phyloP scores from a whole-genome alignment of 2,329 filamentous ascomycete species.

The Fusarium citri region DNA sequence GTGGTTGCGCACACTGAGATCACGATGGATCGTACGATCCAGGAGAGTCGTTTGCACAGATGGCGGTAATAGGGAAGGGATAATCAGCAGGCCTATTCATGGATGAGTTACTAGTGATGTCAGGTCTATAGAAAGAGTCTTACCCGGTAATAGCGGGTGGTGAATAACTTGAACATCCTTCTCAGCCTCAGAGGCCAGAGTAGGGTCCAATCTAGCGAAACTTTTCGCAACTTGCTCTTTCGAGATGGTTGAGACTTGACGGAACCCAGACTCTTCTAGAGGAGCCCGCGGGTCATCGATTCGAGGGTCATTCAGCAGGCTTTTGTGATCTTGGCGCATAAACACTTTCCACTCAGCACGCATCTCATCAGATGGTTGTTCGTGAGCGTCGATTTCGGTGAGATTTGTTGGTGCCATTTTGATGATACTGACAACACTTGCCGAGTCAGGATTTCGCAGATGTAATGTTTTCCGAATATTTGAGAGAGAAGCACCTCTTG shows the following conservation, averaged over 20 bases:
- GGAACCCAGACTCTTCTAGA: constrained; percentile 58
- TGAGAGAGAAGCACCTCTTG: not conserved
- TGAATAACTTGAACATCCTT: constrained; percentile 67
- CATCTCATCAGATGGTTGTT: constrained; percentile 78
- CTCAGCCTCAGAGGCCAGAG: constrained; percentile 48
- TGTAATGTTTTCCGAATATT: not conserved
- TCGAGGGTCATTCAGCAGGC: constrained; percentile 64
- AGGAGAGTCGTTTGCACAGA: constrained; percentile 76
- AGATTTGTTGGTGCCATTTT: constrained; percentile 46
- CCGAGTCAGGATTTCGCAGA: not conserved
- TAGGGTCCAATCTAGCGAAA: constrained; percentile 56
- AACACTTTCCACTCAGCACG: constrained; percentile 80
- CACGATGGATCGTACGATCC: constrained; percentile 78
- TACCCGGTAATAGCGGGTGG: constrained; percentile 76
- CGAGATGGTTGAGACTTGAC: constrained; percentile 58
- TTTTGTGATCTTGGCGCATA: constrained; percentile 67
- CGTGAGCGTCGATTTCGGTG: constrained; percentile 75
- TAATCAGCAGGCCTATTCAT: constrained; percentile 78
- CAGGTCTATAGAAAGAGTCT: constrained; percentile 4
- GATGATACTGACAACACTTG: not conserved
- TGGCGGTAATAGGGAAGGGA: constrained; percentile 79
- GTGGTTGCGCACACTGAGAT: constrained; percentile 78
- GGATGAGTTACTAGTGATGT: not conserved
- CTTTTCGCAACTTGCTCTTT: constrained; percentile 56
- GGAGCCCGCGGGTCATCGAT: constrained; percentile 65